Percentiles rank a stretch among this genome's conserved stretches.
phyloP scores from a whole-genome alignment of 352 stramenopile genomes.

The Globisporangium polare region DNA sequence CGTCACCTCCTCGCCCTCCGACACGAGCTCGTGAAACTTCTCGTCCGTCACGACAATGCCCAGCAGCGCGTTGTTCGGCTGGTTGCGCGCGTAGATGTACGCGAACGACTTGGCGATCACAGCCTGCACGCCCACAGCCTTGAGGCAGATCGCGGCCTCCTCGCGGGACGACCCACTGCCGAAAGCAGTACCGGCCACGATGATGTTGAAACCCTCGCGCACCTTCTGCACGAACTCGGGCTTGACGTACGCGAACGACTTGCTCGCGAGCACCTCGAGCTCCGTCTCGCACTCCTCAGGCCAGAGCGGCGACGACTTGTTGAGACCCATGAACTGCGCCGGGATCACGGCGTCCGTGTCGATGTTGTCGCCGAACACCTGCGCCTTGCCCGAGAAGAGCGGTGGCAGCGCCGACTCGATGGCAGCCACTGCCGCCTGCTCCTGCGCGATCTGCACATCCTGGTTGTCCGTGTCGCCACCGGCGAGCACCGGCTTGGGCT shows the following conservation, averaged over 20 bases:
- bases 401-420: constrained; percentile 50
- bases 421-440: constrained; percentile 52
- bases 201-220: constrained; percentile 72
- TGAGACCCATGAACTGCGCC: constrained; percentile 79
- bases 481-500: constrained; percentile 44
- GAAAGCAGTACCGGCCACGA: constrained; percentile 71
- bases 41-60: constrained; percentile 81
- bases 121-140: constrained; percentile 71
- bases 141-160: constrained; percentile 77
- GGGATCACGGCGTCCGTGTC: constrained; percentile 81
- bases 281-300: constrained; percentile 73
- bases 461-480: constrained; percentile 19
- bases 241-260: constrained; percentile 79
- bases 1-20: constrained; percentile 59
- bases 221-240: constrained; percentile 76
- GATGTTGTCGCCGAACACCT: constrained; percentile 77
- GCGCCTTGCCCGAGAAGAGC: constrained; percentile 62
- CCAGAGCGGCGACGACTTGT: constrained; percentile 78
- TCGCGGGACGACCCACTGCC: constrained; percentile 76
- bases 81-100: constrained; percentile 84
- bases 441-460: constrained; percentile 36
- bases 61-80: constrained; percentile 80
- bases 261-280: constrained; percentile 70
- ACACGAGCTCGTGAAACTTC: constrained; percentile 70
- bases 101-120: constrained; percentile 86